Evolutionary conservation across 2,329 filamentous ascomycete genomes (phyloP).

Genomic region (Neocatenulostroma microsporum): DNA sequence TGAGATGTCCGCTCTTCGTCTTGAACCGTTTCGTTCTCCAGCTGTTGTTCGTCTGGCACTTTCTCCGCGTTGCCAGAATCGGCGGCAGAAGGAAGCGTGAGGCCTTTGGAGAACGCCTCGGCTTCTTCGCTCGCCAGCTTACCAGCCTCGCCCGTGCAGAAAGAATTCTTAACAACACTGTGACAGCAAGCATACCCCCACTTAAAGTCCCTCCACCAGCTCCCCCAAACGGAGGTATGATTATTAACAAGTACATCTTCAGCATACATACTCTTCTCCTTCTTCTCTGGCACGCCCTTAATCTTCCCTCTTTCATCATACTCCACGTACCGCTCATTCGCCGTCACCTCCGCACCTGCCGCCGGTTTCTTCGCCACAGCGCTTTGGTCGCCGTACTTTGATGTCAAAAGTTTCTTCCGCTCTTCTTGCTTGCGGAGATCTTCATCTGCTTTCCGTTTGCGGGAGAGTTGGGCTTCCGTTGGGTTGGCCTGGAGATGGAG

Average conservation of each 20-base stretch:
- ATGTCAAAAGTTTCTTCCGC: constrained; percentile 61
- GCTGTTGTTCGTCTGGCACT: constrained; percentile 16
- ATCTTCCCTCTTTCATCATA: constrained; percentile 86
- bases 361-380: constrained; percentile 45
- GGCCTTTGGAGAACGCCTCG: constrained; percentile 50
- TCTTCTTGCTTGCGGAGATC: constrained; percentile 60
- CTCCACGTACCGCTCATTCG: constrained; percentile 83
- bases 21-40: too few relatives aligned
- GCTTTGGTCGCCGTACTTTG: constrained; percentile 72
- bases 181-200: constrained; percentile 98
- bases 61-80: constrained; percentile 17
- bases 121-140: constrained; percentile 72
- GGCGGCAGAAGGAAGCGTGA: constrained; percentile 31
- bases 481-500: constrained; percentile 94
- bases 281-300: constrained; percentile 73
- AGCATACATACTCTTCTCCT: constrained; percentile 79
- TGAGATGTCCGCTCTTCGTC: constrained; percentile 15
- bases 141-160: constrained; percentile 89
- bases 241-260: constrained; percentile 88
- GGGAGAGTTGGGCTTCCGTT: constrained; percentile 77
- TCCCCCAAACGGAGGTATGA: constrained; percentile 87
- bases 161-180: constrained; percentile 89
- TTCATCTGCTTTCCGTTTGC: constrained; percentile 72
- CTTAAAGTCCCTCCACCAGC: constrained; percentile 91
- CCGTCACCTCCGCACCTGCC: constrained; percentile 60